phyloP scores from a whole-genome alignment of 495 filamentous ascomycete genomes.

The Xylaria longipes region DNA sequence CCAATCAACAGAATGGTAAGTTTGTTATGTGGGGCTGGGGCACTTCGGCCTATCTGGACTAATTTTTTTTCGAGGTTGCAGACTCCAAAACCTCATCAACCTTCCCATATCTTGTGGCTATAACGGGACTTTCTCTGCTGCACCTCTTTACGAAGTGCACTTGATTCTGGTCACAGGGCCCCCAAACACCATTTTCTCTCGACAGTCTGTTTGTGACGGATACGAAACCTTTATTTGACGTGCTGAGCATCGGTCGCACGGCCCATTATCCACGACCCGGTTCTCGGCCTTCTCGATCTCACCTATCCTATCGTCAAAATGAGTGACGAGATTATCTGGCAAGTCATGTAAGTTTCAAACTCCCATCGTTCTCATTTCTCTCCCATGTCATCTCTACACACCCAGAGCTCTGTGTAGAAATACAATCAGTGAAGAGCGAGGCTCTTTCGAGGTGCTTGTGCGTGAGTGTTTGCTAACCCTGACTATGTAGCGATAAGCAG shows the following conservation, averaged over 20 bases:
- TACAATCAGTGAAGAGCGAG: background rate
- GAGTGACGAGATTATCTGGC: constrained; percentile 98
- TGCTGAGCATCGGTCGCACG: background rate
- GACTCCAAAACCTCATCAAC: constrained; percentile 8
- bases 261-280: background rate
- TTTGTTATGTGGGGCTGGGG: background rate
- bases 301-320: constrained; percentile 55
- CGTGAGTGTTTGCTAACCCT: constrained; percentile 29
- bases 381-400: background rate
- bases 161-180: background rate
- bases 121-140: background rate
- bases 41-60: constrained; percentile 14
- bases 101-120: background rate
- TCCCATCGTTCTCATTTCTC: background rate
- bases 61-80: constrained; percentile 25
- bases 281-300: background rate
- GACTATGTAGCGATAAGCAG: constrained; percentile 62
- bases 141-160: background rate
- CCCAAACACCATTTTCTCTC: background rate
- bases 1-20: constrained; percentile 7
- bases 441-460: background rate
- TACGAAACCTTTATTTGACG: background rate
- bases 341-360: constrained; percentile 65
- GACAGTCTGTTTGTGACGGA: background rate
- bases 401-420: background rate